These are phyloP conservation scores for Naumovozyma castellii DNA, from an alignment of 805 yeast species.

Conservation along the genomic window DNA sequence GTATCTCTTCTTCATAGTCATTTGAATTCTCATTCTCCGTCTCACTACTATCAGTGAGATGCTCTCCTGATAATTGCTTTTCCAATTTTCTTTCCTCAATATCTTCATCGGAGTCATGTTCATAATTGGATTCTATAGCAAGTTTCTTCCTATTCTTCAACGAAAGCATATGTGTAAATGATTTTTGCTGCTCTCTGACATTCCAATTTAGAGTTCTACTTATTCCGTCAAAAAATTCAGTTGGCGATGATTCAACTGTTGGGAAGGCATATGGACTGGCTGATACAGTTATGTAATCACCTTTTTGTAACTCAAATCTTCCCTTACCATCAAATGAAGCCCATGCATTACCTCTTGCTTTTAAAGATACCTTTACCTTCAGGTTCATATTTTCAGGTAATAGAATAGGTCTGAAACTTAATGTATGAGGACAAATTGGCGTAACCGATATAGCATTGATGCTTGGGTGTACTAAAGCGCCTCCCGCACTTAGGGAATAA, in stretches of 20 bases:
- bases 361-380: conserved; percentile 69
- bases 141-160: conserved; percentile 12
- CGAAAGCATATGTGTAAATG: conserved; percentile 39
- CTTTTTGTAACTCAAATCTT: conserved; percentile 66
- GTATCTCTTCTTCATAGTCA: not conserved
- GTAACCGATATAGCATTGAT: conserved; percentile 89
- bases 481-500: conserved; percentile 88
- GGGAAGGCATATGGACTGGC: conserved; percentile 92
- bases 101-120: conserved; percentile 7
- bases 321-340: conserved; percentile 91
- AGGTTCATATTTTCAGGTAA: conserved; percentile 86
- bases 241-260: conserved; percentile 63
- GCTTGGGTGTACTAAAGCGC: conserved; percentile 85
- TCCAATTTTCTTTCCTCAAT: conserved; percentile 4
- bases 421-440: conserved; percentile 90
- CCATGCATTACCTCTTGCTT: conserved; percentile 85
- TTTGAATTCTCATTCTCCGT: not conserved
- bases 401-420: conserved; percentile 82
- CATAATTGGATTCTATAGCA: conserved; percentile 6
- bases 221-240: conserved; percentile 75
- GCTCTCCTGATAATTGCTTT: not conserved
- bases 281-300: conserved; percentile 73
- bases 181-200: conserved; percentile 75
- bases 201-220: conserved; percentile 89
- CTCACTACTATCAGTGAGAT: not conserved